Conservation (phyloP, 1,139 yeast species). For the Debaryomyces nepalensis region DNA sequence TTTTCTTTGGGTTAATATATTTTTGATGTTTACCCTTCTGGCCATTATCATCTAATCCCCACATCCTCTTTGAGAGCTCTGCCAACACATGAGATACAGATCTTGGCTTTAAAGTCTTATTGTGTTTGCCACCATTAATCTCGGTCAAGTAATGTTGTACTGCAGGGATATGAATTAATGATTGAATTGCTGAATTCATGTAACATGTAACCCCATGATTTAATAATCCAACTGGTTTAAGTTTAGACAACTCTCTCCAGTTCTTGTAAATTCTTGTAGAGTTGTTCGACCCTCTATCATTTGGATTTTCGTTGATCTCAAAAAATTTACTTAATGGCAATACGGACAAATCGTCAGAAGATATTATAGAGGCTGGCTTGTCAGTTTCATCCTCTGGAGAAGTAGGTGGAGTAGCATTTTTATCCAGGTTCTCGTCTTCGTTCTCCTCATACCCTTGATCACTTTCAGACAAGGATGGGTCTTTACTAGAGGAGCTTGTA, state of each 20-base stretch:
- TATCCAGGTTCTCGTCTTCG: constrained; percentile 18
- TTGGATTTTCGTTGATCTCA: constrained; percentile 52
- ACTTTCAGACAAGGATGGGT: constrained; percentile 11
- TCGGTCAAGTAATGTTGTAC: constrained; percentile 80
- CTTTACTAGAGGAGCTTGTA: neutral
- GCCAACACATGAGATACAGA: constrained; percentile 79
- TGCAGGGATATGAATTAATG: constrained; percentile 89
- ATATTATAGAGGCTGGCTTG: neutral
- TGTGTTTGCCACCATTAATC: constrained; percentile 56
- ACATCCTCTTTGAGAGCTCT: constrained; percentile 68
- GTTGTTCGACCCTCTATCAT: constrained; percentile 64
- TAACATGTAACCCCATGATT: constrained; percentile 97
- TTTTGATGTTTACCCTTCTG: constrained; percentile 26
- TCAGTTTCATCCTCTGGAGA: constrained; percentile 44
- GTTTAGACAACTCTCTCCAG: constrained; percentile 56
- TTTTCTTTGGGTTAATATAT: constrained; percentile 72
- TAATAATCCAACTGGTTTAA: constrained; percentile 72
- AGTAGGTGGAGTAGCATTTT: constrained; percentile 44
- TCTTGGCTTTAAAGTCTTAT: constrained; percentile 48
- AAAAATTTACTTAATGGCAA: constrained; percentile 42
- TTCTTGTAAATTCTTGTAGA: constrained; percentile 60
- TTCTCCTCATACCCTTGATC: constrained; percentile 26
- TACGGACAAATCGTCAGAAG: neutral
- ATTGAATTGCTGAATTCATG: constrained; percentile 93
- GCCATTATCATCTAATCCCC: constrained; percentile 49